Conservation (phyloP, 768 basidiomycete genomes). For the Mycena latifolia region DNA sequence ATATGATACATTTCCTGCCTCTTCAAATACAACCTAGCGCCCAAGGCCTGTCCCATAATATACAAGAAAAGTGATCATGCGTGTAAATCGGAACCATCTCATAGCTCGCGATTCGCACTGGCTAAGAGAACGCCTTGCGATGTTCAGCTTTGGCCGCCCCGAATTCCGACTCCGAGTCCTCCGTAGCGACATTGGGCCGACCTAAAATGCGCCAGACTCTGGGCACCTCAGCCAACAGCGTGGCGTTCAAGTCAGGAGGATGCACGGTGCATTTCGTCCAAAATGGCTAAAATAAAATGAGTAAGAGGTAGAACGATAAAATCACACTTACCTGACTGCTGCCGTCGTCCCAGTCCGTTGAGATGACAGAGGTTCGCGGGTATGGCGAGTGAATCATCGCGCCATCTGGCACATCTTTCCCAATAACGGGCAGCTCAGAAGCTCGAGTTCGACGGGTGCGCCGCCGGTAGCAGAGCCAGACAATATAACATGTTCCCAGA, state of each 20-base stretch:
- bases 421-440: neutral
- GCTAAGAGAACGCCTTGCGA: neutral
- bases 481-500: neutral
- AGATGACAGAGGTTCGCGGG: neutral
- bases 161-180: constrained; percentile 6
- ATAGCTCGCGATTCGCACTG: neutral
- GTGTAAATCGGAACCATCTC: too few species aligned
- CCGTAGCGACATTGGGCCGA: constrained; percentile 24
- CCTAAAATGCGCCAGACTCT: constrained; percentile 29
- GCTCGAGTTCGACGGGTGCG: neutral
- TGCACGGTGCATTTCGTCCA: constrained; percentile 8
- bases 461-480: constrained; percentile 25
- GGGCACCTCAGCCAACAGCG: constrained; percentile 21
- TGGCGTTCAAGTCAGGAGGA: constrained; percentile 6
- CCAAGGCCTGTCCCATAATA: too few species aligned
- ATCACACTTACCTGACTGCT: constrained; percentile 18
- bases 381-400: neutral
- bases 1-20: too few species aligned
- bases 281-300: constrained; percentile 17
- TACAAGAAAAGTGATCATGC: too few species aligned
- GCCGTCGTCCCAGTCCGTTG: constrained; percentile 16
- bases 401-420: neutral
- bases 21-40: too few species aligned
- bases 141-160: neutral
- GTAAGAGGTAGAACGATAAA: neutral